These are phyloP conservation scores for Daucus carota DNA, from an alignment of 129 eudicot species.

Conservation along the genomic window DH1_v3.0 NC_030382.2:33260501-33261000, in stretches of 20 bases:
- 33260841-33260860: constrained; percentile 4
- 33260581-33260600: not conserved
- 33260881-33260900: constrained; percentile 1
- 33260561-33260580: not conserved
- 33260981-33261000: not conserved
- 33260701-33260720: too few species aligned
- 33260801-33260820: not conserved
- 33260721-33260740: too few species aligned
- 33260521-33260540: constrained; percentile 7
- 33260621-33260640: too few species aligned
- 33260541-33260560: constrained; percentile 4
- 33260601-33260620: not conserved
- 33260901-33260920: not conserved
- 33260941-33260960: not conserved
- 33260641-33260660: not conserved
- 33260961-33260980: not conserved
- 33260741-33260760: not conserved
- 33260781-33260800: not conserved
- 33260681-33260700: too few species aligned
- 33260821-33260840: not conserved
- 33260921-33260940: not conserved
- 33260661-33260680: not conserved
- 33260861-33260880: not conserved
- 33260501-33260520: constrained; percentile 51
- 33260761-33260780: not conserved